phyloP scores from a whole-genome alignment of 257 asterid genomes.

The Solanum lycopersicoides region DNA sequence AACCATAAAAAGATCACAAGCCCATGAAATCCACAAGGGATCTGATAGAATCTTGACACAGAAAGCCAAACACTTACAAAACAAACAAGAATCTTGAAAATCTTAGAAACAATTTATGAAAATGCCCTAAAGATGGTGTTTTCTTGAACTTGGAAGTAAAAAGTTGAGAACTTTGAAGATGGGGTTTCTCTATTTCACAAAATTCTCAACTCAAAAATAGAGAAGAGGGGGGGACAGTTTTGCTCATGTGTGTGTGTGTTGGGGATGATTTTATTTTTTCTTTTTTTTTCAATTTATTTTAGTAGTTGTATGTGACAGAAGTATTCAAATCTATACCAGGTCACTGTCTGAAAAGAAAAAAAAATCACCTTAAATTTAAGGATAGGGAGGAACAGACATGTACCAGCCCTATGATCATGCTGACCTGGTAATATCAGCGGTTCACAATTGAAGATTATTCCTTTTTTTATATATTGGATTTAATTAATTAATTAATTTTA shows the following conservation, averaged over 20 bases:
- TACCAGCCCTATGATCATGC: background rate
- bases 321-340: constrained; percentile 17
- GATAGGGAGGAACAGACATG: background rate
- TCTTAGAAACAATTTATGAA: background rate
- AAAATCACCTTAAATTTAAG: background rate
- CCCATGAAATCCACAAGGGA: constrained; percentile 24
- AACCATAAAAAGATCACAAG: constrained; percentile 16
- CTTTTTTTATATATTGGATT: background rate
- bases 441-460: background rate
- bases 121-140: background rate
- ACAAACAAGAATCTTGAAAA: background rate
- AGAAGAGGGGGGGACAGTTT: background rate
- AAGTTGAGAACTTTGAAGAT: background rate
- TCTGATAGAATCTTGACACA: constrained; percentile 16
- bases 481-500: background rate
- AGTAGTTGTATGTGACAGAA: constrained; percentile 2
- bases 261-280: background rate
- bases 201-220: background rate
- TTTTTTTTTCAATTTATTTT: background rate
- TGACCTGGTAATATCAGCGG: background rate
- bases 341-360: background rate
- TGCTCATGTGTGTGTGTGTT: background rate
- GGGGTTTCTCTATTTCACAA: background rate
- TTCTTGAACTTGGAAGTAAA: background rate
- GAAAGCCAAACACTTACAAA: background rate